Conservation (phyloP, 768 basidiomycete genomes). For the Mycena pura region DNA sequence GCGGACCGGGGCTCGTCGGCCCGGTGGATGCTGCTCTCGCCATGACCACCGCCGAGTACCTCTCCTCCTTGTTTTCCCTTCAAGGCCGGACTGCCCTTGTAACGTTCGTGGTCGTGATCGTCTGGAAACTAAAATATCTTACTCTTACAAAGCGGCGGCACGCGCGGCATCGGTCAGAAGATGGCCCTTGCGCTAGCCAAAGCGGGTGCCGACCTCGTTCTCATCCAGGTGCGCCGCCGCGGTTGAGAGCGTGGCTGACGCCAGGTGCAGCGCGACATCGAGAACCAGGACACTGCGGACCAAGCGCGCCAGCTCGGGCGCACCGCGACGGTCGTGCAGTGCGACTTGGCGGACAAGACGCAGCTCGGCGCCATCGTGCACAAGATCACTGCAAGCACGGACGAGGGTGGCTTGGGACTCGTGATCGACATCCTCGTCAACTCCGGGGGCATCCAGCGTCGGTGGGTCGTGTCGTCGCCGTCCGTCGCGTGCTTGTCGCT, state of each 20-base stretch:
- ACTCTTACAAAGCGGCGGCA: conserved; percentile 20
- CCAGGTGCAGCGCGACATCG: conserved; percentile 16
- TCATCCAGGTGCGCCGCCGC: conserved; percentile 26
- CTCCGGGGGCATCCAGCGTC: conserved; percentile 49
- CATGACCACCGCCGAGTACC: conserved; percentile 12
- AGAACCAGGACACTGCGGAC: conserved; percentile 23
- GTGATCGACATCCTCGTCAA: conserved; percentile 56
- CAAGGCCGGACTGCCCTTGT: conserved; percentile 23
- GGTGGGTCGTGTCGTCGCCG: conserved; percentile 13
- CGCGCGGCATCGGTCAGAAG: conserved; percentile 30
- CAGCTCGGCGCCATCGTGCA: conserved; percentile 22
- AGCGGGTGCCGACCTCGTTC: conserved; percentile 30
- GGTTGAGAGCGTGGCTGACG: background rate
- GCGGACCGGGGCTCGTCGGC: too few relatives aligned
- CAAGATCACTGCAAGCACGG: conserved; percentile 16
- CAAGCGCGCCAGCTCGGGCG: conserved; percentile 22
- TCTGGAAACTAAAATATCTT: background rate
- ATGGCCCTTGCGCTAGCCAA: conserved; percentile 30
- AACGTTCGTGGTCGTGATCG: conserved; percentile 11
- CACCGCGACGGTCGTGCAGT: conserved; percentile 22
- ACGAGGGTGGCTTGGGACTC: conserved; percentile 15
- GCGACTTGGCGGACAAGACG: conserved; percentile 24
- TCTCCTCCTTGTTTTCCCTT: conserved; percentile 20
- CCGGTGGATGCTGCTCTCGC: background rate
- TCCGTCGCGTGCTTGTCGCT: background rate